These are phyloP conservation scores for Beverwykella pulmonaria DNA, from an alignment of 495 filamentous ascomycete genomes.

Conservation along the genomic window DNA sequence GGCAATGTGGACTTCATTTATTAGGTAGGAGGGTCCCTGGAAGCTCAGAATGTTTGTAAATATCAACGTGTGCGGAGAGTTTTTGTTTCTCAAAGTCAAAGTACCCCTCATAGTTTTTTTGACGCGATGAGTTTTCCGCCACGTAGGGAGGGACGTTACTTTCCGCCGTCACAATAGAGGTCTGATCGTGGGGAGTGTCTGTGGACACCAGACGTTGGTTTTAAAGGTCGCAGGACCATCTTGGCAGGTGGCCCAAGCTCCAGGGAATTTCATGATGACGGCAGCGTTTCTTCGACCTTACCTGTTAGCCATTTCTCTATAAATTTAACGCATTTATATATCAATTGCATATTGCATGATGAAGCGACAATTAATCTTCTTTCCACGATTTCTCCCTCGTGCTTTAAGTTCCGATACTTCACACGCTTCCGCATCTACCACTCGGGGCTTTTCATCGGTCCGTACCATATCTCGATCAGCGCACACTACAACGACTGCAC, in stretches of 20 bases:
- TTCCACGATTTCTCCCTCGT: neutral
- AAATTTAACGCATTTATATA: neutral
- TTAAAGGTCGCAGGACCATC: too few species aligned
- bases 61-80: too few species aligned
- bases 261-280: neutral
- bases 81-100: too few species aligned
- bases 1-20: too few species aligned
- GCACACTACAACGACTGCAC: neutral
- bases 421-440: neutral
- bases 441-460: neutral
- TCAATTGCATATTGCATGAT: neutral
- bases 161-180: too few species aligned
- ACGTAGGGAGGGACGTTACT: too few species aligned
- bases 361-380: neutral
- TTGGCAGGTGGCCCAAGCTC: constrained; percentile 8
- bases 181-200: too few species aligned
- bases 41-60: too few species aligned
- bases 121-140: too few species aligned
- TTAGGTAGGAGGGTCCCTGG: too few species aligned
- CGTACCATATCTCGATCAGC: neutral
- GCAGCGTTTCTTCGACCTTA: neutral
- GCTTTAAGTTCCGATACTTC: neutral
- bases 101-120: too few species aligned
- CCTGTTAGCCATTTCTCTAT: neutral
- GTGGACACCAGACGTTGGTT: too few species aligned